Evolutionary conservation across 2,329 filamentous ascomycete species (phyloP), one percentile per base, ranked within the genome.

Genomic region (Fusarium xylarioides): DNA sequence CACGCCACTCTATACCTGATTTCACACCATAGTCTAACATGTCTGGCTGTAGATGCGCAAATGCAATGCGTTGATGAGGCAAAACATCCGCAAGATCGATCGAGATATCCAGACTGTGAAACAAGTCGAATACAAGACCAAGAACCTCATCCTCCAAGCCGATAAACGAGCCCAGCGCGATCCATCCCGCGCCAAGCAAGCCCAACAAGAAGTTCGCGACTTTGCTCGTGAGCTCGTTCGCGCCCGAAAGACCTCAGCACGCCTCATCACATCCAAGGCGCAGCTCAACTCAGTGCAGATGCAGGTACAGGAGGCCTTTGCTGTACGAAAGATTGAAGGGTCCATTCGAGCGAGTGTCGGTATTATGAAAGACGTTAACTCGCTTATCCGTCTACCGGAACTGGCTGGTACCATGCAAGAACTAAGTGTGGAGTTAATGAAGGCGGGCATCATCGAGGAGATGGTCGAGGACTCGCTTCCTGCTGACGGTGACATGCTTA

Each of bases 341-440:
- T 95, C 92, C 78, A 95, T 99, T 79, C 89, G 90, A 75, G 92
- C 93, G 46, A 94, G 91, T 76, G 95, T 95, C 14, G 93, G 93
- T 49, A 95, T 99, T 76, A 98, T 99, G 96, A 95, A 95, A 83
- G 95, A 98, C 81, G 94, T 99, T 67, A 98, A 98, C 82, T 89
- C 88, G 21, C 86, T 98, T 32, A 91, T 98, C 55, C 88, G 92
- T 34, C 83, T 99, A 76, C 96, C 96, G 16, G 93, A 97, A 74
- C 86, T 98, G 70, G 94, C 92, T 26, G 91, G 89, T 19, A 98
- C 95, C 14, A 98, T 98, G 95, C 88, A 91, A 71, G 94, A 97
- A 81, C 85, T 98, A 55, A 92, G 91, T 77, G 88, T 92, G 65
- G 96, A 98, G 86, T 84, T 98, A 75, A 93, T 97, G 82, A 97